A percentile compares a stretch with the other conserved stretches of the same genome.
Conservation (phyloP, 495 filamentous ascomycete species). For the Xylaria curta region DNA sequence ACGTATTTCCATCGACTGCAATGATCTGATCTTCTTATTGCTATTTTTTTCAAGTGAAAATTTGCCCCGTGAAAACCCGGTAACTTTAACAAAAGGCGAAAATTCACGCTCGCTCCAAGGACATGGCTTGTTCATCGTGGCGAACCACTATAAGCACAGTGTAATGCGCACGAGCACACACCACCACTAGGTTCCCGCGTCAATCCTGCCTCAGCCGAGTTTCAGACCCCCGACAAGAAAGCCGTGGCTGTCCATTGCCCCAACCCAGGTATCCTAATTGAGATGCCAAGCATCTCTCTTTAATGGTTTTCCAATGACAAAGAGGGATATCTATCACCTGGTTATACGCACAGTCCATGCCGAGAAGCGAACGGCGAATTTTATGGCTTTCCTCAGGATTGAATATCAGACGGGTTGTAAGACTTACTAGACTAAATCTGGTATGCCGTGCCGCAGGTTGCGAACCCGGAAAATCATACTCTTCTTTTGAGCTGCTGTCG, state of each 20-base stretch:
- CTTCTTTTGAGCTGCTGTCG: neutral
- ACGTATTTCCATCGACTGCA: neutral
- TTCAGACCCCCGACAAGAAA: slow-evolving; percentile 29
- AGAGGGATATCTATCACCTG: neutral
- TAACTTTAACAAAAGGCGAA: neutral
- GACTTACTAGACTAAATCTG: neutral
- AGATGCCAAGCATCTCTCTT: slow-evolving; percentile 5
- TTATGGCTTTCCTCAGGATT: neutral
- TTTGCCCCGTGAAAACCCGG: neutral
- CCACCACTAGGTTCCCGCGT: slow-evolving; percentile 2
- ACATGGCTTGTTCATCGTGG: neutral
- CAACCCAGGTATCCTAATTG: neutral
- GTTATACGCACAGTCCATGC: neutral
- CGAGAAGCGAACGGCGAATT: neutral
- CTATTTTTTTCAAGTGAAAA: neutral
- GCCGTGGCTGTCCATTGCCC: neutral
- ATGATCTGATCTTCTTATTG: neutral
- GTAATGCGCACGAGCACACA: neutral
- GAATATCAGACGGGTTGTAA: neutral
- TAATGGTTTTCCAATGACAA: neutral
- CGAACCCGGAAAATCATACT: neutral
- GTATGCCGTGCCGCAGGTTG: neutral
- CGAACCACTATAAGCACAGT: neutral
- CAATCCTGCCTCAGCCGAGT: slow-evolving; percentile 37
- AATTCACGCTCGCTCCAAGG: neutral